Evolutionary conservation across 805 yeast species (phyloP).

Genomic region (Candida palmyrensis): DNA sequence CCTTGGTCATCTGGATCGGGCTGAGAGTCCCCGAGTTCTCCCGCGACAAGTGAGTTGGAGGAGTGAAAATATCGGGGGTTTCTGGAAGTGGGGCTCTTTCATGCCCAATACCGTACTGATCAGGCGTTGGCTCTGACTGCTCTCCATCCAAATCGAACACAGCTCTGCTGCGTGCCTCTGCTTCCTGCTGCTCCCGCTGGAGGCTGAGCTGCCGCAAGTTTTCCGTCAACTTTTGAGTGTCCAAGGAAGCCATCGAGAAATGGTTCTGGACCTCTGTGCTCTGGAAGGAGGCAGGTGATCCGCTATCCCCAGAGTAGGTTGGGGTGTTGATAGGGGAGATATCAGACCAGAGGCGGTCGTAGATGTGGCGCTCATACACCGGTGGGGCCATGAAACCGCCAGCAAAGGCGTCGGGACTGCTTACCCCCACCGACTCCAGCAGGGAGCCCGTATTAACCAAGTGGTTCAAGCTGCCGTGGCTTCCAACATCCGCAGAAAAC

Average conservation of each 20-base stretch:
- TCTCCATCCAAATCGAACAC: conserved; percentile 32
- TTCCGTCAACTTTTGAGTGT: conserved; percentile 41
- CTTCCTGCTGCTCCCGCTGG: conserved; percentile 42
- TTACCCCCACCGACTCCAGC: conserved; percentile 11
- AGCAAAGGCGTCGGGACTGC: background rate
- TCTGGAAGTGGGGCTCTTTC: conserved; percentile 3
- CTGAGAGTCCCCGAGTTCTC: conserved; percentile 41
- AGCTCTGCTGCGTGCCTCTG: conserved; percentile 23
- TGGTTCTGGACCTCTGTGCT: conserved; percentile 13
- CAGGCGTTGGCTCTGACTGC: conserved; percentile 3
- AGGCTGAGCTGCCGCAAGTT: conserved; percentile 47
- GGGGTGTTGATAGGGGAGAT: conserved; percentile 49
- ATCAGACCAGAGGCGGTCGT: conserved; percentile 75
- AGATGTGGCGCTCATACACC: conserved; percentile 72
- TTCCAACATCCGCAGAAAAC: conserved; percentile 19
- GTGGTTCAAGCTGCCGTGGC: conserved; percentile 20
- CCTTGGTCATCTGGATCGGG: conserved; percentile 46
- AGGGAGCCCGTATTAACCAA: conserved; percentile 17
- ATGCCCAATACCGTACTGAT: conserved; percentile 4
- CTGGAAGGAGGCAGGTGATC: conserved; percentile 25
- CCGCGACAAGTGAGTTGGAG: conserved; percentile 57
- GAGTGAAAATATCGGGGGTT: conserved; percentile 39
- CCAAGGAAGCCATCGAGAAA: conserved; percentile 35
- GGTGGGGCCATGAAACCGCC: conserved; percentile 72
- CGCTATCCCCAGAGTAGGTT: conserved; percentile 34